Percentiles rank a stretch among this genome's conserved stretches.
Conservation (phyloP, 2,329 filamentous ascomycete species). For the Neonectria sp. region DNA sequence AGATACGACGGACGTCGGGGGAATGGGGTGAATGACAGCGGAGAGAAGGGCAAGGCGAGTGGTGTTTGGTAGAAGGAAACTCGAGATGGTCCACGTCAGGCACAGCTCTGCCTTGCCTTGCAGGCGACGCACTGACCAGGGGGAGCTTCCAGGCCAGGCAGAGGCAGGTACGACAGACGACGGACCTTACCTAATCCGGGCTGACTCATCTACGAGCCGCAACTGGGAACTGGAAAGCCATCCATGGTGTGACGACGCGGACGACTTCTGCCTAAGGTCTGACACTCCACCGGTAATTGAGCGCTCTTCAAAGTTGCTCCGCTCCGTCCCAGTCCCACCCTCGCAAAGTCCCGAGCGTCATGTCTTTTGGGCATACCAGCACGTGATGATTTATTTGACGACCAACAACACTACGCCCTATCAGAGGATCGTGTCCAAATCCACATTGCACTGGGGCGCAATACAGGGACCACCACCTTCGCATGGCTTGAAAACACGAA, state of each 20-base stretch:
- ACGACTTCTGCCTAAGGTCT: slow-evolving; percentile 22
- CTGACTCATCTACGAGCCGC: slow-evolving; percentile 30
- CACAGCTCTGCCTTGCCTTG: slow-evolving; percentile 61
- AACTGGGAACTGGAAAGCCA: slow-evolving; percentile 14
- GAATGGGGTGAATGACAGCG: slow-evolving; percentile 30
- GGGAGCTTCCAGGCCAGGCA: slow-evolving; percentile 33
- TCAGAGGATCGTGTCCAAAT: slow-evolving; percentile 4
- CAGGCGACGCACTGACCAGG: slow-evolving; percentile 47
- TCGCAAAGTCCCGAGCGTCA: neutral
- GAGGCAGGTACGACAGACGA: slow-evolving; percentile 35
- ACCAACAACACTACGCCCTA: neutral
- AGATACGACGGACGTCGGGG: slow-evolving; percentile 16
- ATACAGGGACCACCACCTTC: neutral
- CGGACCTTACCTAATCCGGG: slow-evolving; percentile 40
- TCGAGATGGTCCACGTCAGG: slow-evolving; percentile 63
- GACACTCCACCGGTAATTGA: neutral
- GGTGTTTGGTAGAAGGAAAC: slow-evolving; percentile 48
- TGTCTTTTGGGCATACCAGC: neutral
- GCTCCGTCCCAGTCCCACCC: neutral
- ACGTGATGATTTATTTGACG: slow-evolving; percentile 6
- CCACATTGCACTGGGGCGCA: neutral
- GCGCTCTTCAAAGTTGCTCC: slow-evolving; percentile 2
- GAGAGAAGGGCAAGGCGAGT: slow-evolving; percentile 35
- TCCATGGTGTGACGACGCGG: slow-evolving; percentile 22
- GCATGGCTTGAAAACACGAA: slow-evolving; percentile 10